phyloP scores from a whole-genome alignment of 139 green algal genomes.

The Chlorella vulgaris region DNA sequence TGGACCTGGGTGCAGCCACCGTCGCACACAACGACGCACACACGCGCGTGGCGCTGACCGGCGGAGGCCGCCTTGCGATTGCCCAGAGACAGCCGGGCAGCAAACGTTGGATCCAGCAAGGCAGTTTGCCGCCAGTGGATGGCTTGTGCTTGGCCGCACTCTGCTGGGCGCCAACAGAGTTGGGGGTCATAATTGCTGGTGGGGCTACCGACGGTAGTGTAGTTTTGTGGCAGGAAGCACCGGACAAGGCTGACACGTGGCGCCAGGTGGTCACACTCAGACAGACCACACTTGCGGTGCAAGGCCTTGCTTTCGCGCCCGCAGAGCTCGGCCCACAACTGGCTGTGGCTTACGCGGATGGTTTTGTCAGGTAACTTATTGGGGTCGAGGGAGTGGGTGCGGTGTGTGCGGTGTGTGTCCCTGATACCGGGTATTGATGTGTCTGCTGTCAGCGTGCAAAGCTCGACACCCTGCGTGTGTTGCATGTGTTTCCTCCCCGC shows the following conservation, averaged over 20 bases:
- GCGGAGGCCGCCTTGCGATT: not conserved
- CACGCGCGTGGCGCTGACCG: constrained; percentile 25
- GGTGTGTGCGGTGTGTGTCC: too few species aligned
- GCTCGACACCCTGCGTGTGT: too few species aligned
- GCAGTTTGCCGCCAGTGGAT: not conserved
- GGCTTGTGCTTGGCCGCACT: constrained; percentile 9
- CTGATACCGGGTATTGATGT: too few species aligned
- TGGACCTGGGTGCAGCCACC: not conserved
- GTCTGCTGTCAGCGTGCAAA: too few species aligned
- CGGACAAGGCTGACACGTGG: not conserved
- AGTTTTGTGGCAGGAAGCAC: constrained; percentile 12
- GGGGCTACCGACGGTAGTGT: constrained; percentile 28
- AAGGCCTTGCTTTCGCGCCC: constrained; percentile 33
- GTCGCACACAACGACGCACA: constrained; percentile 29
- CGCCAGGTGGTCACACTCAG: not conserved
- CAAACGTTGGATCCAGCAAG: not conserved
- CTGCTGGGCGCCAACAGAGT: constrained; percentile 20
- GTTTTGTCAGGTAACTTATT: constrained; percentile 37
- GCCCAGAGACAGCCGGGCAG: not conserved
- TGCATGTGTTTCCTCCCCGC: too few species aligned
- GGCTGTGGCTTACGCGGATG: constrained; percentile 35
- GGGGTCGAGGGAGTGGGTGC: too few species aligned
- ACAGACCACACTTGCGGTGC: not conserved
- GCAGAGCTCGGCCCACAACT: constrained; percentile 23
- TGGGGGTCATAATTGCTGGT: constrained; percentile 24